Conservation (phyloP, 257 asterid species). For the Jaltomata sinuosa region DNA sequence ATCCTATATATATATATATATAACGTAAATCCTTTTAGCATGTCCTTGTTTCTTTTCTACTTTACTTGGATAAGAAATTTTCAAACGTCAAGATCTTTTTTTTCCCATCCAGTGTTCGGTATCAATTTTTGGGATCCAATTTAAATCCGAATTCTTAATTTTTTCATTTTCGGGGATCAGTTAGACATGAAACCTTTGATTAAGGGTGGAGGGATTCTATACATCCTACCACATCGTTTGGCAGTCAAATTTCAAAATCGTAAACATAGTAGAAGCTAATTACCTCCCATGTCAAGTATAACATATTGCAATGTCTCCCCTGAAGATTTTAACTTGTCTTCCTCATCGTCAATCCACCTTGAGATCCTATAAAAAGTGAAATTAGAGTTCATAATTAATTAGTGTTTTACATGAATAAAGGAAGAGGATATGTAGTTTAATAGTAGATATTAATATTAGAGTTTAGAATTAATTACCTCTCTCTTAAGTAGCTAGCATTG, state of each 20-base stretch:
- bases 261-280: slow-evolving; percentile 1
- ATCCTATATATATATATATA: background rate
- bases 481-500: slow-evolving; percentile 81
- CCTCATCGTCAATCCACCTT: slow-evolving; percentile 93
- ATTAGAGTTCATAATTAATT: background rate
- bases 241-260: background rate
- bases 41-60: background rate
- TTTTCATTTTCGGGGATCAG: no score
- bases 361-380: slow-evolving; percentile 39
- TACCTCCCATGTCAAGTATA: slow-evolving; percentile 76
- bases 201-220: background rate
- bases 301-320: slow-evolving; percentile 59
- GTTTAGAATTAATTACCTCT: slow-evolving; percentile 41
- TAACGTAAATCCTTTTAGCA: background rate
- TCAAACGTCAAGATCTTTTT: background rate
- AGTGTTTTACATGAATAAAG: background rate
- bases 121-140: background rate
- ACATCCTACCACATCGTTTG: background rate
- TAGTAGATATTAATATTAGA: background rate
- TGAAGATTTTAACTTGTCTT: slow-evolving; percentile 44
- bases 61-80: background rate
- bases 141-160: background rate
- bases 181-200: no score
- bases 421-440: background rate
- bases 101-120: background rate